These are phyloP conservation scores for Durusdinium trenchii DNA, from an alignment of 73 alveolate species.

Conservation along the genomic window DNA sequence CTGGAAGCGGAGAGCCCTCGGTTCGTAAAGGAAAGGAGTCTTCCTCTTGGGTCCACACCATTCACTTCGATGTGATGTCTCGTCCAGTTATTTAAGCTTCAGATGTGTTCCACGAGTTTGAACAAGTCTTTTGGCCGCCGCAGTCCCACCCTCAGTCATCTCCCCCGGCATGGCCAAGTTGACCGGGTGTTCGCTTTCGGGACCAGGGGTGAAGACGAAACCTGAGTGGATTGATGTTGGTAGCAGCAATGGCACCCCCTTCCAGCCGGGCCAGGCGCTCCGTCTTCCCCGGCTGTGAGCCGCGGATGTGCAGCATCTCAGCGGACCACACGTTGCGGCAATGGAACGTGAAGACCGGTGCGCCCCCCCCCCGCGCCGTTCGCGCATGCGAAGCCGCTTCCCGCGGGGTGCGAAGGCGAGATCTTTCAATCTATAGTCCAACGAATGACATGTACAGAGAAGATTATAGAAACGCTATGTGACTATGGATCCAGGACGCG, in stretches of 20 bases:
- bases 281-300: constrained; percentile 71
- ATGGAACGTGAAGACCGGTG: constrained; percentile 72
- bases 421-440: too few species aligned
- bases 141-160: background rate
- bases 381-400: background rate
- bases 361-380: background rate
- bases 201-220: background rate
- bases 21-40: too few species aligned
- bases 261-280: constrained; percentile 10
- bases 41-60: too few species aligned
- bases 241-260: background rate
- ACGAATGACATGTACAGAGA: too few species aligned
- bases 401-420: background rate
- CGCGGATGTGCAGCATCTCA: constrained; percentile 40
- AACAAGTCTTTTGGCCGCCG: background rate
- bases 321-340: constrained; percentile 72
- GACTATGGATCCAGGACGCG: too few species aligned
- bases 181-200: background rate
- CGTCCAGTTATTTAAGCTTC: too few species aligned
- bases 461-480: too few species aligned
- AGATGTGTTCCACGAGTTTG: too few species aligned
- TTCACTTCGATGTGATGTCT: too few species aligned
- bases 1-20: too few species aligned
- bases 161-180: background rate
- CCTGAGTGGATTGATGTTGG: background rate